These are phyloP conservation scores for Penicillium sclerotiorum DNA, from an alignment of 2,329 filamentous ascomycete genomes.

Conservation along the genomic window DNA sequence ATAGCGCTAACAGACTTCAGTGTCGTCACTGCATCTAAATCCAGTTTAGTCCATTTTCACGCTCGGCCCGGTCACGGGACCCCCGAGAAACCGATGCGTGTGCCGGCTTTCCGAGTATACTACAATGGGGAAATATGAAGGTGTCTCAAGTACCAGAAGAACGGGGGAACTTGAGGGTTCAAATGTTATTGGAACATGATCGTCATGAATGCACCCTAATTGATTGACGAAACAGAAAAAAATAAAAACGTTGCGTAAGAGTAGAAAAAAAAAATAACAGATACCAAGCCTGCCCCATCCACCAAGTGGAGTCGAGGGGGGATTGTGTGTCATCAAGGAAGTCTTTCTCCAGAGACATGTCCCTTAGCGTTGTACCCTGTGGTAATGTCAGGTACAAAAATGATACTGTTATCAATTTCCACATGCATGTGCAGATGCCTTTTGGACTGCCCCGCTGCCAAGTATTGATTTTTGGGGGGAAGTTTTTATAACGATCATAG, in stretches of 20 bases:
- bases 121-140: neutral
- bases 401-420: neutral
- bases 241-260: neutral
- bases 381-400: neutral
- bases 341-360: neutral
- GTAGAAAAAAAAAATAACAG: neutral
- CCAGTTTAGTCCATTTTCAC: constrained; percentile 11
- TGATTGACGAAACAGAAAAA: too few species aligned
- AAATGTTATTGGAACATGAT: neutral
- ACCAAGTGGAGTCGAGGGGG: constrained; percentile 6
- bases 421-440: neutral
- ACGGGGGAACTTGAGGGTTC: too few species aligned
- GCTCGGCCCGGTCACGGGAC: constrained; percentile 26
- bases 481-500: too few species aligned
- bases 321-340: constrained; percentile 3
- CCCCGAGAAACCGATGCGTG: constrained; percentile 5
- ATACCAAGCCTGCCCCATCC: neutral
- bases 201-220: neutral
- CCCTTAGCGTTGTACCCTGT: too few species aligned
- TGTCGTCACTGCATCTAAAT: constrained; percentile 6
- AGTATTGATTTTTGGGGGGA: too few species aligned
- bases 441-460: too few species aligned
- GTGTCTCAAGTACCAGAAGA: too few species aligned
- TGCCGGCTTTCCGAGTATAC: constrained; percentile 9
- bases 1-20: neutral